These are phyloP conservation scores for Combretum micranthum DNA, from an alignment of 345 rosid species.

Conservation along the genomic window DNA sequence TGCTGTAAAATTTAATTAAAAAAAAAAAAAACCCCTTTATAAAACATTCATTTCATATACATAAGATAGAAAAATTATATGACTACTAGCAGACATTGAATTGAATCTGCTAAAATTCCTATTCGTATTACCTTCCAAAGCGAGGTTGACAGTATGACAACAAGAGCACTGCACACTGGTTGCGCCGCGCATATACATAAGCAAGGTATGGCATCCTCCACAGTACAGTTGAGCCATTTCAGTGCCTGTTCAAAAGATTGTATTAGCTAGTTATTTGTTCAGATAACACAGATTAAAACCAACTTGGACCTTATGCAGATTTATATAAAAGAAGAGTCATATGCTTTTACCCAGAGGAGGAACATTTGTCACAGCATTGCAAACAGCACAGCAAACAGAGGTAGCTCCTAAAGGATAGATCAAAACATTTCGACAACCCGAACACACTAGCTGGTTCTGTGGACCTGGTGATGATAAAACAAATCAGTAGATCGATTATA, in stretches of 20 bases:
- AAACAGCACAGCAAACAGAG: slow-evolving; percentile 97
- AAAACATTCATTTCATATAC: background rate
- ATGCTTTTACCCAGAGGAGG: slow-evolving; percentile 70
- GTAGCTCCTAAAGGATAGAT: slow-evolving; percentile 92
- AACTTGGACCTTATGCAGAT: no score
- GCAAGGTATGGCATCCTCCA: slow-evolving; percentile 94
- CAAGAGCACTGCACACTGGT: slow-evolving; percentile 97
- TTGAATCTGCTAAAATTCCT: no score
- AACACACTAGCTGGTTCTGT: slow-evolving; percentile 91
- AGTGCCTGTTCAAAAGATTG: slow-evolving; percentile 41
- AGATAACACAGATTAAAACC: no score
- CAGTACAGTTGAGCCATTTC: slow-evolving; percentile 98
- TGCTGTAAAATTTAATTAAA: slow-evolving; percentile 30
- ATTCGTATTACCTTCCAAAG: slow-evolving; percentile 56
- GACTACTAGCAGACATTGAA: background rate
- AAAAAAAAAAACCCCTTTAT: no score
- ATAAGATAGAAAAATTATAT: no score
- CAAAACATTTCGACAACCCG: slow-evolving; percentile 89
- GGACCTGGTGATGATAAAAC: slow-evolving; percentile 31
- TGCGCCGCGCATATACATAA: slow-evolving; percentile 97
- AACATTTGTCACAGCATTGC: slow-evolving; percentile 95
- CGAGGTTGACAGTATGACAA: slow-evolving; percentile 91
- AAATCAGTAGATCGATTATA: background rate
- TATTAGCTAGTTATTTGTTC: no score
- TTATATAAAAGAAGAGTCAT: no score